Percentiles rank a stretch among this genome's conserved stretches.
Conservation (phyloP, 345 rosid genomes). For the Dipteronia sinensis region DNA sequence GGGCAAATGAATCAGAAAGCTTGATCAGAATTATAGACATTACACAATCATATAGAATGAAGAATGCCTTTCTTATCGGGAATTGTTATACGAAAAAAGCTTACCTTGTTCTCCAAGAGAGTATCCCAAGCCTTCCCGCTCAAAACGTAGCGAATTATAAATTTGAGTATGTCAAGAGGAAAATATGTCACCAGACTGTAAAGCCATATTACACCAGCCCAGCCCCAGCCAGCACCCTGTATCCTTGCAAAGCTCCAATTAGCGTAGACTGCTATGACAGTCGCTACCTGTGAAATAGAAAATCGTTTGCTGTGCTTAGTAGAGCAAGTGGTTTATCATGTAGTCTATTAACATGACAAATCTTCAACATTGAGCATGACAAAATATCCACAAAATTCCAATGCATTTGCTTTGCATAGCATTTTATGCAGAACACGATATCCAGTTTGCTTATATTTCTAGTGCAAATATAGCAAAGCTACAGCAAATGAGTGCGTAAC, state of each 20-base stretch:
- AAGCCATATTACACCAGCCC: slow-evolving; percentile 97
- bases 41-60: background rate
- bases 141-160: slow-evolving; percentile 59
- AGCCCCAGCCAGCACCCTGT: slow-evolving; percentile 85
- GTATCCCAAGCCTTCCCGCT: slow-evolving; percentile 91
- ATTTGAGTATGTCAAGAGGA: slow-evolving; percentile 82
- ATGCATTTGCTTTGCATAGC: background rate
- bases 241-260: slow-evolving; percentile 72
- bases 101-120: slow-evolving; percentile 81
- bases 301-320: background rate
- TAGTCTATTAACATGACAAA: background rate
- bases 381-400: background rate
- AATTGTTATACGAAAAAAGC: background rate
- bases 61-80: too few species aligned
- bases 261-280: slow-evolving; percentile 81
- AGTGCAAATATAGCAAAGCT: background rate
- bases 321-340: background rate
- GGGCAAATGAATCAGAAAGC: slow-evolving; percentile 2
- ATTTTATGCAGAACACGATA: background rate
- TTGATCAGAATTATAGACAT: background rate
- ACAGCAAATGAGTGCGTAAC: background rate
- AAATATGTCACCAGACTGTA: slow-evolving; percentile 69
- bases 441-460: background rate
- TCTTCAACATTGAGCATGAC: too few species aligned
- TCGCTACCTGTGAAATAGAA: slow-evolving; percentile 57